Conservation (phyloP, 2,329 filamentous ascomycete genomes). For the Blastomyces parvus region DNA sequence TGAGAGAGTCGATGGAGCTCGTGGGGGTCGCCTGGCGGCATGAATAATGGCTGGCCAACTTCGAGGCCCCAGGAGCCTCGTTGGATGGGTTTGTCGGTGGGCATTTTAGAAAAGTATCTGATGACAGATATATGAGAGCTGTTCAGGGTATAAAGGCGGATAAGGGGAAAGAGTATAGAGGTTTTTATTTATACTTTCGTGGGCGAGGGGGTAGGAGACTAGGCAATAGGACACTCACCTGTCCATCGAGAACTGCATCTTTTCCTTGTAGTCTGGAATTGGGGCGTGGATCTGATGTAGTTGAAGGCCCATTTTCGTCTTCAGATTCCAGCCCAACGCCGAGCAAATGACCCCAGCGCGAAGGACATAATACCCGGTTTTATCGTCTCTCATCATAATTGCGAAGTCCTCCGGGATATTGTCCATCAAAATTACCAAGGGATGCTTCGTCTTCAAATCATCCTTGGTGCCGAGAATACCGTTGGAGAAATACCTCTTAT, state of each 20-base stretch:
- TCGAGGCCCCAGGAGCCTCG: conserved; percentile 78
- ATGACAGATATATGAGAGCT: background rate
- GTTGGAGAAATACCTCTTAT: conserved; percentile 56
- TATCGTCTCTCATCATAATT: conserved; percentile 61
- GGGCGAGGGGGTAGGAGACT: background rate
- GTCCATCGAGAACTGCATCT: conserved; percentile 83
- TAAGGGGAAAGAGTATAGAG: background rate
- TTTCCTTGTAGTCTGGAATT: conserved; percentile 77
- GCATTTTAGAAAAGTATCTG: conserved; percentile 73
- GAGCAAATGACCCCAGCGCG: conserved; percentile 71
- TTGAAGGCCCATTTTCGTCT: conserved; percentile 60
- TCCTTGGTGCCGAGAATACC: conserved; percentile 54
- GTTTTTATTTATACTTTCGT: background rate
- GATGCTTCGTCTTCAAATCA: conserved; percentile 51
- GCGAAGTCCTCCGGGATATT: conserved; percentile 81
- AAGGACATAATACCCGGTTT: conserved; percentile 63
- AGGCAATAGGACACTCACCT: conserved; percentile 41
- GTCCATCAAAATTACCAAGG: conserved; percentile 61
- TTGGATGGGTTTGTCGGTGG: conserved; percentile 65
- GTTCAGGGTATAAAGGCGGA: background rate
- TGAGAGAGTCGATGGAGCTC: conserved; percentile 52
- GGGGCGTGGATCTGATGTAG: conserved; percentile 62
- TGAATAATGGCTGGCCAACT: conserved; percentile 63
- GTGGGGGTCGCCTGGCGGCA: conserved; percentile 59
- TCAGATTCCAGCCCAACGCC: conserved; percentile 68